Evolutionary conservation across 805 yeast species (phyloP).

Genomic region (Ogataea glucozyma): DNA sequence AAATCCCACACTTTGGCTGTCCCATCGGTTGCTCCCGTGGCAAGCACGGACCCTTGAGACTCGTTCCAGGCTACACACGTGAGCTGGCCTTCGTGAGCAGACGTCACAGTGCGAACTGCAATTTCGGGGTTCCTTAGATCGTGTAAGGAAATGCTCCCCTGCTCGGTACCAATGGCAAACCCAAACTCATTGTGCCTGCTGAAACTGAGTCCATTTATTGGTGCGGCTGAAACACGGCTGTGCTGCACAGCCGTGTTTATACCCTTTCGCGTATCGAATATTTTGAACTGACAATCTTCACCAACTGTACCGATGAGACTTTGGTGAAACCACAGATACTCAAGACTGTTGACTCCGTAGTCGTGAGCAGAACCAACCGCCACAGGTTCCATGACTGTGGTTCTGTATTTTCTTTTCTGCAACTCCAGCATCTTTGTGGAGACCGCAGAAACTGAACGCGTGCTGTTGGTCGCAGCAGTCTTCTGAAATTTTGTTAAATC

Average conservation of each 20-base stretch:
- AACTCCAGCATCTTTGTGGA: conserved; percentile 9
- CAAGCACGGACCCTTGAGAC: conserved; percentile 50
- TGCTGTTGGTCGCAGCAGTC: conserved; percentile 18
- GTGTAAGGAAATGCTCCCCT: conserved; percentile 59
- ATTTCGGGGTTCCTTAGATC: conserved; percentile 55
- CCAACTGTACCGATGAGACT: conserved; percentile 64
- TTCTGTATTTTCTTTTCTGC: conserved; percentile 16
- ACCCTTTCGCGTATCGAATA: conserved; percentile 54
- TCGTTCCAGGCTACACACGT: conserved; percentile 78
- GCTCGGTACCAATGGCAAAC: conserved; percentile 66
- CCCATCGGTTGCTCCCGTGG: conserved; percentile 66
- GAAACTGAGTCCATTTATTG: conserved; percentile 57
- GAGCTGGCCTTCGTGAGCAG: conserved; percentile 53
- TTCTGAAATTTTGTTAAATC: conserved; percentile 51
- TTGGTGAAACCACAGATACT: conserved; percentile 67
- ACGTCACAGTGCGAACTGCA: conserved; percentile 31
- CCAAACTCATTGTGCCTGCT: conserved; percentile 57
- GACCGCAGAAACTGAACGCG: background rate
- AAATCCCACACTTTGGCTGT: conserved; percentile 65
- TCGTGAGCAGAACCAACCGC: conserved; percentile 35
- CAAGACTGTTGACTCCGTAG: conserved; percentile 66
- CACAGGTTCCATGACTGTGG: conserved; percentile 19
- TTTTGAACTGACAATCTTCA: conserved; percentile 53
- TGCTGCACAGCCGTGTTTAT: conserved; percentile 5
- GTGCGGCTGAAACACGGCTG: conserved; percentile 19